phyloP scores from a whole-genome alignment of 2,329 filamentous ascomycete genomes.

The Chrysoporthe cubensis region DNA sequence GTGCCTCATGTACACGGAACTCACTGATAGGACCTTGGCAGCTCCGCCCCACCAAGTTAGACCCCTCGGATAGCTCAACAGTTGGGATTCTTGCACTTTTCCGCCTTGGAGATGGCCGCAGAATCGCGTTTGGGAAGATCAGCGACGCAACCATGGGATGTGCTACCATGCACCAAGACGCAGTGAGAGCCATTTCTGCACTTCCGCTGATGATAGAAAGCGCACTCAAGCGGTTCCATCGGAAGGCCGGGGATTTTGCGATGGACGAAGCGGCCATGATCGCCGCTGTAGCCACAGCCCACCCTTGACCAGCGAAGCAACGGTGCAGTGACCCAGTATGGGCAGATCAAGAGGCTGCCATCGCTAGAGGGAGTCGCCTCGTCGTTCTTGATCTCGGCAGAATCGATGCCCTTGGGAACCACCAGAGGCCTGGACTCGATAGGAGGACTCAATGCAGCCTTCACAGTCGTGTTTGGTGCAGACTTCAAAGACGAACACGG shows the following conservation, averaged over 20 bases:
- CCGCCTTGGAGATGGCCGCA: no score
- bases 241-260: background rate
- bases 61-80: no score
- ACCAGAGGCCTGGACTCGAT: background rate
- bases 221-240: conserved; percentile 5
- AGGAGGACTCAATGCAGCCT: background rate
- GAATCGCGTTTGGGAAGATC: background rate
- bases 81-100: no score
- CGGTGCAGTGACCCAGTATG: conserved; percentile 4
- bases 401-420: background rate
- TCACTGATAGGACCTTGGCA: no score
- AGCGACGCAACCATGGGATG: background rate
- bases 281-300: background rate
- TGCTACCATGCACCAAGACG: background rate
- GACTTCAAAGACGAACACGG: no score
- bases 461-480: no score
- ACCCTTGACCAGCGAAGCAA: background rate
- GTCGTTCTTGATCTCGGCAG: background rate
- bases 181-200: background rate
- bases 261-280: background rate
- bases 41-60: no score
- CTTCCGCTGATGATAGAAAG: background rate
- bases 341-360: background rate
- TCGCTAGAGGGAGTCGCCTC: background rate
- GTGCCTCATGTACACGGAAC: no score